Conservation (phyloP, 352 stramenopile species). For the Phytophthora sansomeana region DNA sequence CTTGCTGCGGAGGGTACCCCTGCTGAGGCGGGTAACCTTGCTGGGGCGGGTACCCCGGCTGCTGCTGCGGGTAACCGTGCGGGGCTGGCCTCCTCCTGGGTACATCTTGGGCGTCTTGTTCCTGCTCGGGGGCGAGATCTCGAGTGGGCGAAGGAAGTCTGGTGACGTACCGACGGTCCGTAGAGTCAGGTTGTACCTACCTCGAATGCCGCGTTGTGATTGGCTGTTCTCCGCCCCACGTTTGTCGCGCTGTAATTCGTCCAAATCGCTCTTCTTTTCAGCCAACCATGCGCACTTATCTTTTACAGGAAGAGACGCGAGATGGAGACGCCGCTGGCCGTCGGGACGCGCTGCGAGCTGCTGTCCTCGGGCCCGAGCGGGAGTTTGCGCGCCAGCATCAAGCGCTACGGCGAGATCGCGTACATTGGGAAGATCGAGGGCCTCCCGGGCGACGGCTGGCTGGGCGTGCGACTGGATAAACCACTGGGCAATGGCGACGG, state of each 20-base stretch:
- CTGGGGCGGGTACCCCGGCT: conserved; percentile 42
- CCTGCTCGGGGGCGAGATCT: background rate
- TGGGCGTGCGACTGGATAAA: conserved; percentile 79
- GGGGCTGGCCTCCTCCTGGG: conserved; percentile 32
- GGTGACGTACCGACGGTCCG: conserved; percentile 18
- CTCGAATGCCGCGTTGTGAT: conserved; percentile 1
- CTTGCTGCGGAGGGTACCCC: conserved; percentile 14
- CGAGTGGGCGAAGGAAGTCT: conserved; percentile 1
- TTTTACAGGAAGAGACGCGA: background rate
- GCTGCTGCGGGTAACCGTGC: conserved; percentile 38
- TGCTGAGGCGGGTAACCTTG: conserved; percentile 48
- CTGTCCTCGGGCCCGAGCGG: conserved; percentile 40
- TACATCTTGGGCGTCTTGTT: conserved; percentile 29
- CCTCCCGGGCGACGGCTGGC: conserved; percentile 68
- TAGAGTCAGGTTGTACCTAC: conserved; percentile 23
- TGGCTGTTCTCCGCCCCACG: conserved; percentile 9
- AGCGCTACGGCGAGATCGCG: conserved; percentile 72
- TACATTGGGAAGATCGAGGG: conserved; percentile 66
- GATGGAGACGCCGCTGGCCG: conserved; percentile 11
- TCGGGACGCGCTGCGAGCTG: conserved; percentile 70
- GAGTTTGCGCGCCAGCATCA: conserved; percentile 64
- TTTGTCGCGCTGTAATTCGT: conserved; percentile 4
- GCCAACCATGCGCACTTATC: background rate
- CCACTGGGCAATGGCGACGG: conserved; percentile 83
- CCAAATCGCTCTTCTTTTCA: background rate